Base-by-base conservation (phyloP, 2,329 filamentous ascomycete species). In the Pyrenochaeta sp. region DNA sequence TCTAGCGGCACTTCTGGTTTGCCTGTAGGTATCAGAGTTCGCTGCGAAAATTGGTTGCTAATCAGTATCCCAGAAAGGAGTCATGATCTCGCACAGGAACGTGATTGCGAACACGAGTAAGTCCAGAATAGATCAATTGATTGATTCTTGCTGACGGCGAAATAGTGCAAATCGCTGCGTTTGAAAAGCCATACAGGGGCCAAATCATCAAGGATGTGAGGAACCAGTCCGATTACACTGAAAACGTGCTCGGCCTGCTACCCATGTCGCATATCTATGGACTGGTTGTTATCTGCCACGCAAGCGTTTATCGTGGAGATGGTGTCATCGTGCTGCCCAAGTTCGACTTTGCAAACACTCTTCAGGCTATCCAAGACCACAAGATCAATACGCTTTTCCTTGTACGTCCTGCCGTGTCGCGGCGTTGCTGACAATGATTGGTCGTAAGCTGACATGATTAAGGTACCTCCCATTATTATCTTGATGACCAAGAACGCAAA, bases 241-340 rank as follows among this genome's bases (percentile, higher is more conserved):
- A 85, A 37, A 75, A 80, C 14, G 73, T 69, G 2, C 78, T 92
- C 0, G 89, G 88, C 4, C 75, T 93, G n/a, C 75, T 93, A 0
- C 89, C 89, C 1, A 83, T 90, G 62, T 91, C 87, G 54, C 90
- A 95, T 61, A 94, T 94, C 52, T 95, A 93, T 67, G 84, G 83
- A 3, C 74, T 94, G 23, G 82, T 90, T 4, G 82, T 90, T 11
- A 82, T 90, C 46, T 84, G 82, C 28, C 85, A 89, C 65, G 72
- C 77, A 1, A 79, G 79, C 18, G 75, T 83, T 2, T 93, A 85
- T 63, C 81, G 86, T 27, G 90, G 90, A 7, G 89, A 94, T 55
- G 83, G 85, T 43, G 77, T 87, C 7, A 78, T 94, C 37, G 79
- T 93, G 4, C 77, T 94, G 24, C 85, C 81, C 29, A 89, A 87